Evolutionary conservation across 768 basidiomycete species (phyloP).

Genomic region (Podaxis sp.): DNA sequence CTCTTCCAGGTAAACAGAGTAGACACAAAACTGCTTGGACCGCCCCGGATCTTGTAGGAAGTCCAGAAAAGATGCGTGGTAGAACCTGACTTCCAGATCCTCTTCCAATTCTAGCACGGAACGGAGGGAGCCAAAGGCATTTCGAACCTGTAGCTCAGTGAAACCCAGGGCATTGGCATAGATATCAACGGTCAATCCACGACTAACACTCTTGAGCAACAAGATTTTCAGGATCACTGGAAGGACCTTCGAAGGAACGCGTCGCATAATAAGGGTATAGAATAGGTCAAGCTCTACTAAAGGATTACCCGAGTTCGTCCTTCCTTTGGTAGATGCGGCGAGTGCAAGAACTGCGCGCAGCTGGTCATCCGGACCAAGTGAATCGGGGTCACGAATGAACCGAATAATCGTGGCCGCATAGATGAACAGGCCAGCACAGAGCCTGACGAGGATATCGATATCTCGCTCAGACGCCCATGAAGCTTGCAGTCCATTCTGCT

Average conservation of each 20-base stretch:
- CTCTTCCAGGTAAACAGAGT: background rate
- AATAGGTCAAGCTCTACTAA: background rate
- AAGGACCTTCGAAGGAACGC: background rate
- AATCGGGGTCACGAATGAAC: background rate
- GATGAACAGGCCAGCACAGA: conserved; percentile 3
- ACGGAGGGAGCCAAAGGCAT: background rate
- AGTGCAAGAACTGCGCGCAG: background rate
- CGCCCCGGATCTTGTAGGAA: background rate
- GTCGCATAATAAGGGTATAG: background rate
- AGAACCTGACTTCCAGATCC: background rate
- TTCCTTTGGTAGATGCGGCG: background rate
- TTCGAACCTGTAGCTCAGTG: background rate
- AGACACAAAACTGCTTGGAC: background rate
- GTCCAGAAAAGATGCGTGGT: background rate
- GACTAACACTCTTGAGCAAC: background rate
- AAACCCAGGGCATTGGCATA: background rate
- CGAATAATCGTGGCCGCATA: background rate
- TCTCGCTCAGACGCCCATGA: conserved; percentile 7
- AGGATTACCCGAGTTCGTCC: background rate
- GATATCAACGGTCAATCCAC: accelerated
- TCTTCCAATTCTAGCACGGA: background rate
- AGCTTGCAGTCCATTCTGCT: background rate
- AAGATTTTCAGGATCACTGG: background rate
- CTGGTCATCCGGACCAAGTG: background rate
- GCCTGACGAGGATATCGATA: background rate